Percentiles rank a stretch among this genome's conserved stretches.
Conservation (phyloP, 202 grass and related monocot species). For the Brachypodium distachyon region DNA sequence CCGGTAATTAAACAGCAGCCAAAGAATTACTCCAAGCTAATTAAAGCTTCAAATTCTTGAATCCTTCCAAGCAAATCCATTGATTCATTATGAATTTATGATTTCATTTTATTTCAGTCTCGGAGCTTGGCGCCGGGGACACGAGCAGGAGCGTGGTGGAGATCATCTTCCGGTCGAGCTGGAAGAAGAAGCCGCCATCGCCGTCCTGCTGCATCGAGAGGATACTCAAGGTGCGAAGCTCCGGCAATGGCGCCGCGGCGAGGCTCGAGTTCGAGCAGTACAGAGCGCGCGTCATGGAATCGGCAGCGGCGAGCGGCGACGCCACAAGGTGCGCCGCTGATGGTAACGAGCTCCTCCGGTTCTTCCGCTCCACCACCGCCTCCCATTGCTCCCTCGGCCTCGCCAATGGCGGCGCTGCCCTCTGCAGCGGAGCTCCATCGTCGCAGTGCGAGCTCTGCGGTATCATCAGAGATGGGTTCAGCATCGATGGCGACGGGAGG, state of each 20-base stretch:
- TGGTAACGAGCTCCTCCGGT: conserved; percentile 80
- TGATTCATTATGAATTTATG: background rate
- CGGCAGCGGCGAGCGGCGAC: conserved; percentile 12
- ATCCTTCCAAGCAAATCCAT: background rate
- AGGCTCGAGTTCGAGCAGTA: conserved; percentile 91
- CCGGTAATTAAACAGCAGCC: conserved; percentile 31
- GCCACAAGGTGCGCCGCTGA: conserved; percentile 79
- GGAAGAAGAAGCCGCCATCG: conserved; percentile 34
- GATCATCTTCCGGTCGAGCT: conserved; percentile 96
- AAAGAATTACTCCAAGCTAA: no score
- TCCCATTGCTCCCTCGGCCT: conserved; percentile 44
- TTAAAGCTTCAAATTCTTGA: background rate
- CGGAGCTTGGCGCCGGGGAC: conserved; percentile 61
- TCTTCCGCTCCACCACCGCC: conserved; percentile 72
- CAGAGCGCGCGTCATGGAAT: conserved; percentile 65
- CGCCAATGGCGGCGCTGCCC: conserved; percentile 12
- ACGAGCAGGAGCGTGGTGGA: conserved; percentile 90
- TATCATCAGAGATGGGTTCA: conserved; percentile 76
- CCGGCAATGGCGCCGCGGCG: conserved; percentile 37
- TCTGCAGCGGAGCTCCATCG: conserved; percentile 39
- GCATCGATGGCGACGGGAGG: conserved; percentile 43
- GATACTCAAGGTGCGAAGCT: conserved; percentile 63
- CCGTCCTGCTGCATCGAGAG: conserved; percentile 65
- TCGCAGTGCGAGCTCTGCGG: conserved; percentile 49
- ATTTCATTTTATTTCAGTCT: conserved; percentile 55